phyloP scores from a whole-genome alignment of 257 asterid genomes.

The Phtheirospermum japonicum region DNA sequence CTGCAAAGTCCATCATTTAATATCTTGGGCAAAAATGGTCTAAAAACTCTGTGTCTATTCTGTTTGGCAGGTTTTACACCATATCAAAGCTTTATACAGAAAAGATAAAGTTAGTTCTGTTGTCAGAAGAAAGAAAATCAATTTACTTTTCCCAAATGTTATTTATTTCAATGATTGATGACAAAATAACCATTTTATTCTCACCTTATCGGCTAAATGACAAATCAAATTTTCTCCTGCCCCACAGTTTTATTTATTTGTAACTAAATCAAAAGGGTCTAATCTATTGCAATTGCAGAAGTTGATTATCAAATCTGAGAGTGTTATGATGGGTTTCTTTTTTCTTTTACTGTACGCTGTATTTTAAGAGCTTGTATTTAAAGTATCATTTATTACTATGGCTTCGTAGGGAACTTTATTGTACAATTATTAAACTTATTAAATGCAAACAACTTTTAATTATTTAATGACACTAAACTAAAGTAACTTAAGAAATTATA shows the following conservation, averaged over 20 bases:
- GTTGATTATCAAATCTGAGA: not conserved
- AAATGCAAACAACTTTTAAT: too few species aligned
- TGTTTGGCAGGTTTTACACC: not conserved
- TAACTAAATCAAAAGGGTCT: slow-evolving; percentile 11
- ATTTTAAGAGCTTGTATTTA: too few species aligned
- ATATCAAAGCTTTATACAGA: not conserved
- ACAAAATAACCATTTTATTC: slow-evolving; percentile 4
- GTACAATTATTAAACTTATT: too few species aligned
- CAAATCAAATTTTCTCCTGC: not conserved
- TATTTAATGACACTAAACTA: too few species aligned
- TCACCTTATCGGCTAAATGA: slow-evolving; percentile 25
- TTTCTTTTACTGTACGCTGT: too few species aligned
- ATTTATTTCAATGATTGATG: slow-evolving; percentile 20
- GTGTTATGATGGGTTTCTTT: too few species aligned
- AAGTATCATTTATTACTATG: too few species aligned
- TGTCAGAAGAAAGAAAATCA: slow-evolving; percentile 14
- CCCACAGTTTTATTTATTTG: not conserved
- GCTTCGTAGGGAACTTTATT: too few species aligned
- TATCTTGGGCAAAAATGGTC: slow-evolving; percentile 15
- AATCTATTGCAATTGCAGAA: slow-evolving; percentile 19
- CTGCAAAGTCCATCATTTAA: slow-evolving; percentile 22
- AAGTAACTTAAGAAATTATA: too few species aligned
- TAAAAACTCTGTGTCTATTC: not conserved
- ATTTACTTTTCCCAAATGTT: not conserved
- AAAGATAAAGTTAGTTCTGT: not conserved